Evolutionary conservation across 2,329 filamentous ascomycete genomes (phyloP), one percentile per base, ranked within the genome.

Genomic region (Pseudogymnoascus sp.): DNA sequence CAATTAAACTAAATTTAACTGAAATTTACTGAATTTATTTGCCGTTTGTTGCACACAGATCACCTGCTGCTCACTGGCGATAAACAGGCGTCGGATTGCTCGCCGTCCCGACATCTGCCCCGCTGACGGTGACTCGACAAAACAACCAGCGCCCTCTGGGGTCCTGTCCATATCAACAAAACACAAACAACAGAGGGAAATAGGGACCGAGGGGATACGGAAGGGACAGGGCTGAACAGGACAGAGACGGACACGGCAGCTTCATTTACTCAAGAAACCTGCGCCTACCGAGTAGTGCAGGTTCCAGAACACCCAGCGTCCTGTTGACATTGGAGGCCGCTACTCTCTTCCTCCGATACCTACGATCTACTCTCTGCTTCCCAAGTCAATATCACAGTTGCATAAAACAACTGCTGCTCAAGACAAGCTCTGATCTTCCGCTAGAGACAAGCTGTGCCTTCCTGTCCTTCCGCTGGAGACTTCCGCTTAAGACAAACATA

Each of bases 81-180:
- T 54, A 54, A 29, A 54, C 45, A 54, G 45, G 45, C 45, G 45
- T 54, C 45, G 45, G 45, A 54, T 54, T 54, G 45, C 45, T 54
- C 45, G 45, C 45, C 45, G 45, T 54, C 45, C 45, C 45, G 23
- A 54, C 45, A 54, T 31, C 23, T 54, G 45, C 45, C 45, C 45
- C 45, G 45, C 45, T 54, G 45, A 54, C 23, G 45, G 45, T 54
- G 45, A 54, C 45, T 54, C 45, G 45, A 54, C 45, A 54, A 14
- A 54, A 16, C 45, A 54, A 54, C 45, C 45, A 54, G 45, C 45
- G 45, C 23, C 23, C 45, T 54, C 45, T 54, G 45, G 45, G 45
- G 45, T 54, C 45, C 45, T 54, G 45, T 54, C 45, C 45, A 29
- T 54, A 54, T 54, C 45, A 54, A 54, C 45, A 54, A 7, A 54